Evolutionary conservation across 495 filamentous ascomycete species (phyloP).

Genomic region (Podospora anserina): DNA sequence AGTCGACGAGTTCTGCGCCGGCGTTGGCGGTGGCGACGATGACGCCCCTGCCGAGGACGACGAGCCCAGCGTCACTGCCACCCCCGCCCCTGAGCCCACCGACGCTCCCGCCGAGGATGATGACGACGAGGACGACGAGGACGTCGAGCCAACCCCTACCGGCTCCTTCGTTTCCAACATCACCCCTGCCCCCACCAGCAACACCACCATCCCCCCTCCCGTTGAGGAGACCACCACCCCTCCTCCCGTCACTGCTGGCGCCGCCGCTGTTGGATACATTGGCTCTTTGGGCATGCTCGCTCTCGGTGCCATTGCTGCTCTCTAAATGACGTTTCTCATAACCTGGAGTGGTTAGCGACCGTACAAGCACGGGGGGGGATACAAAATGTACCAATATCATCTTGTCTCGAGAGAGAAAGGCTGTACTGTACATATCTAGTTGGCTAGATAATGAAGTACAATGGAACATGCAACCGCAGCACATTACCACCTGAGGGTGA

Average conservation of each 20-base stretch:
- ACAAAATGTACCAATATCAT: too few species aligned
- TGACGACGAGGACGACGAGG: constrained; percentile 6
- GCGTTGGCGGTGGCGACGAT: constrained; percentile 21
- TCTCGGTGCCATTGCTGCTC: constrained; percentile 30
- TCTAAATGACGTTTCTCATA: constrained; percentile 15
- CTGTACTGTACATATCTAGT: not conserved
- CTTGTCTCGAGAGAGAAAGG: not conserved
- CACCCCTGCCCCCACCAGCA: constrained; percentile 17
- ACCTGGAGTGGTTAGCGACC: not conserved
- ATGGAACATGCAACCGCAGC: not conserved
- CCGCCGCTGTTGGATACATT: constrained; percentile 23
- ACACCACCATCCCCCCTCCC: constrained; percentile 11
- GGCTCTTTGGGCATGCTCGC: constrained; percentile 27
- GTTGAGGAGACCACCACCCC: constrained; percentile 1
- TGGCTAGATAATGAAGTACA: not conserved
- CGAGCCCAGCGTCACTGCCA: constrained; percentile 11
- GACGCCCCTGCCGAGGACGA: constrained; percentile 9
- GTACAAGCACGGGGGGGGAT: not conserved
- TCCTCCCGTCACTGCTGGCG: constrained; percentile 22
- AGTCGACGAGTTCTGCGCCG: constrained; percentile 34
- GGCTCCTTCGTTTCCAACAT: not conserved
- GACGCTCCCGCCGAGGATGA: constrained; percentile 15
- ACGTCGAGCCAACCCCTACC: constrained; percentile 14
- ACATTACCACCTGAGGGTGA: not conserved
- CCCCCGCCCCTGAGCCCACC: constrained; percentile 15